These are phyloP conservation scores for Arthroderma uncinatum DNA, from an alignment of 2,329 filamentous ascomycete species.

Conservation along the genomic window DNA sequence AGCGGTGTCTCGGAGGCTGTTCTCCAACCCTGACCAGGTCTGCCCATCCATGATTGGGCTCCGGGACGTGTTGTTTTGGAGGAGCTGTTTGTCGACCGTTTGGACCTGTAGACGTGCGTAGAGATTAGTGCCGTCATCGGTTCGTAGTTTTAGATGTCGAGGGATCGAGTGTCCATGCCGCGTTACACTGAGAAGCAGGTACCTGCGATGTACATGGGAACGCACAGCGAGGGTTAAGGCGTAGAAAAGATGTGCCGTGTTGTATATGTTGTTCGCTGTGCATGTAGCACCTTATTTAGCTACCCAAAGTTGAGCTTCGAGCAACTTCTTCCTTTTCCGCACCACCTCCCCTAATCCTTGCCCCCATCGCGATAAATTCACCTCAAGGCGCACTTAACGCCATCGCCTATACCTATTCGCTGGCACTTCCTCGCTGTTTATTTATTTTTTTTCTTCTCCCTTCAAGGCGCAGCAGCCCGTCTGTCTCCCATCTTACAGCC, in stretches of 20 bases:
- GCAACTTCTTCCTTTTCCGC: not conserved
- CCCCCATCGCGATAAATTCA: not conserved
- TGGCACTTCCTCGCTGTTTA: not conserved
- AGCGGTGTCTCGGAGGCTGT: not conserved
- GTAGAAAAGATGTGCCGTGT: not conserved
- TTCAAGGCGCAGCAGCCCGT: not conserved
- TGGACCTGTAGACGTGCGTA: not conserved
- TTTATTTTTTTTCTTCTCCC: not conserved
- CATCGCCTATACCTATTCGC: not conserved
- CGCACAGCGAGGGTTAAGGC: not conserved
- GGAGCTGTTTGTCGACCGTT: not conserved
- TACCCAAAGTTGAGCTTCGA: not conserved
- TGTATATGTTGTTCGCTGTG: no score
- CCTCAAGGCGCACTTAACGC: not conserved
- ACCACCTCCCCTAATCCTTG: no score
- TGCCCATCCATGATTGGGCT: conserved; percentile 1
- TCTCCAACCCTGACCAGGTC: not conserved
- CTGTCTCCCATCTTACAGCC: not conserved
- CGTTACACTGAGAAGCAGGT: not conserved
- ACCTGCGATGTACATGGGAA: not conserved
- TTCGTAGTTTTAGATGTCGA: not conserved
- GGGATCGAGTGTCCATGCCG: not conserved
- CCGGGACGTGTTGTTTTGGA: not conserved
- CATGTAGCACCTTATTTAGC: not conserved
- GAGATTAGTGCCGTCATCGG: not conserved